A percentile compares a stretch with the other conserved stretches of the same genome.
Conservation (phyloP, 1,139 yeast species). For the Taphrina pruni region DNA sequence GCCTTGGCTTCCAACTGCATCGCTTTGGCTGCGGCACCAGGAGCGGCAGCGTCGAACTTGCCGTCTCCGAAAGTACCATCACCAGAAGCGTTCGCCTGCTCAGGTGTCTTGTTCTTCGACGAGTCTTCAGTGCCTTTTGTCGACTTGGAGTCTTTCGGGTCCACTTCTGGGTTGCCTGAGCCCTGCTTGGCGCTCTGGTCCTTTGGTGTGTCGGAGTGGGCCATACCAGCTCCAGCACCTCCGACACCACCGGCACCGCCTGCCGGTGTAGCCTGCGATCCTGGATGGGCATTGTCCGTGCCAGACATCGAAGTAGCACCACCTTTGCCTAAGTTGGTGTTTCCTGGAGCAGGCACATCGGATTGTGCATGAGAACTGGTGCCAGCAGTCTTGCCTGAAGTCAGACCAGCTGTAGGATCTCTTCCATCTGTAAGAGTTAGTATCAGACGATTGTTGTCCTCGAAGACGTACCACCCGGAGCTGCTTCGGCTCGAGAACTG, state of each 20-base stretch:
- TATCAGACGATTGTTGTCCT: neutral
- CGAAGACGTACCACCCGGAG: conserved; percentile 21
- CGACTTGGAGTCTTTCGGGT: conserved; percentile 23
- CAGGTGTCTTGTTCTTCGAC: conserved; percentile 6
- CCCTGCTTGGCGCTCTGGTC: conserved; percentile 22
- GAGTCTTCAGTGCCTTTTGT: conserved; percentile 18
- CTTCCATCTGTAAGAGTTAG: conserved; percentile 22
- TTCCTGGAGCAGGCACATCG: conserved; percentile 39
- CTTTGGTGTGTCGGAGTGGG: conserved; percentile 21
- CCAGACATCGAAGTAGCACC: conserved; percentile 40
- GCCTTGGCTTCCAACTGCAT: conserved; percentile 32
- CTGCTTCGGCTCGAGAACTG: conserved; percentile 31
- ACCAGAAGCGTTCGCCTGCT: conserved; percentile 36
- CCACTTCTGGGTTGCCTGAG: conserved; percentile 29
- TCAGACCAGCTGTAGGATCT: conserved; percentile 30
- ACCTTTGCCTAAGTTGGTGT: conserved; percentile 29
- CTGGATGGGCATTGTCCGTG: conserved; percentile 34
- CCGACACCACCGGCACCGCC: conserved; percentile 30
- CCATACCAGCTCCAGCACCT: conserved; percentile 26
- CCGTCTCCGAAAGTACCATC: conserved; percentile 41
- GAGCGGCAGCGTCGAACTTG: conserved; percentile 38
- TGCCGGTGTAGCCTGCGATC: conserved; percentile 31
- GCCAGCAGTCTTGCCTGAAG: conserved; percentile 30
- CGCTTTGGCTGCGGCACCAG: conserved; percentile 38
- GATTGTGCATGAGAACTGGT: conserved; percentile 26